Evolutionary conservation across 2,329 filamentous ascomycete species (phyloP).

Genomic region (Colletotrichum abscissum): DNA sequence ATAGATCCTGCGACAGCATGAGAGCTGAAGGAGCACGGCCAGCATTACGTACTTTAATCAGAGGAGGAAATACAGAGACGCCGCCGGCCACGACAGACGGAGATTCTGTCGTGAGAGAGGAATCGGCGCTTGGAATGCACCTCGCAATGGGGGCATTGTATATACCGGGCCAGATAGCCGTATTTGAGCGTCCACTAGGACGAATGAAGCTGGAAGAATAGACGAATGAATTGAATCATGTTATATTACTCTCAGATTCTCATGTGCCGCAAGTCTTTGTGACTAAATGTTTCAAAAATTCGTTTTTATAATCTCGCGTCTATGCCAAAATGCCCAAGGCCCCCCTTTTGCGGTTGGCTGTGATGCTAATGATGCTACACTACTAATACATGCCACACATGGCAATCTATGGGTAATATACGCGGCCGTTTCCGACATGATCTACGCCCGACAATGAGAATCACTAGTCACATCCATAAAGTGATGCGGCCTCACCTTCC

Average conservation of each 20-base stretch:
- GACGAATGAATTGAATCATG: constrained; percentile 19
- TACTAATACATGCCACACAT: constrained; percentile 7
- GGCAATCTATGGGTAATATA: background rate
- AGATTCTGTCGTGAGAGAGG: background rate
- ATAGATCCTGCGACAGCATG: constrained; percentile 34
- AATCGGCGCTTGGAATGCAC: background rate
- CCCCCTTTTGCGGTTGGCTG: background rate
- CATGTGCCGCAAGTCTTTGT: background rate
- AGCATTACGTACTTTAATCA: constrained; percentile 25
- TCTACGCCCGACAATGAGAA: background rate
- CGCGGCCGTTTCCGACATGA: background rate
- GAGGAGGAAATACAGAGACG: constrained; percentile 17
- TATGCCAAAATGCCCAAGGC: background rate
- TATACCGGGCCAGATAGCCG: constrained; percentile 16
- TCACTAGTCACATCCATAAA: background rate
- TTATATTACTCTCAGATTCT: background rate
- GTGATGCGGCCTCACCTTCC: background rate
- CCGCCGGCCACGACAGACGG: background rate
- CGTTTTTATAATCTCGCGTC: no score
- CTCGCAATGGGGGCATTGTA: constrained; percentile 17
- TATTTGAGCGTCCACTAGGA: constrained; percentile 14
- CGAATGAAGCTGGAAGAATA: constrained; percentile 7
- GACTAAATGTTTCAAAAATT: background rate
- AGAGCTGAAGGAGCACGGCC: constrained; percentile 19
- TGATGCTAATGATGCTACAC: constrained; percentile 2